Evolutionary conservation across 495 filamentous ascomycete species (phyloP), one percentile per base, ranked within the genome.

Genomic region (Eremomyces bilateralis): DNA sequence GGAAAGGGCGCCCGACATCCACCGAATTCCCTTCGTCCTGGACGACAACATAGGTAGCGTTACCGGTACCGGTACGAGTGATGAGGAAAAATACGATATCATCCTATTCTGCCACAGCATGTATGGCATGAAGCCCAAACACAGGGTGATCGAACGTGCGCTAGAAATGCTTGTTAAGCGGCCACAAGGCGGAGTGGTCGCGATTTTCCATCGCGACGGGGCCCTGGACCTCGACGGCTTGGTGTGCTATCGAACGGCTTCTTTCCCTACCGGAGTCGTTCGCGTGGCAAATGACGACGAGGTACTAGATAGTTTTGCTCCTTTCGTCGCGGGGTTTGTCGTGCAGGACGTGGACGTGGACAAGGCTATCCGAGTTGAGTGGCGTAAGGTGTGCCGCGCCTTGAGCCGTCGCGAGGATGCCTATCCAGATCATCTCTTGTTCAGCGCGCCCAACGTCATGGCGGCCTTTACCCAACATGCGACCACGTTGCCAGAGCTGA

Each of bases 21-120:
- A 45, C 52, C 60, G 40, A 47, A 45, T 33, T 21, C 58, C 61
- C 40, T 71, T 71, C 46, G 39, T 19, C 44, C 38, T 53, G 31
- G 31, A 59, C 33, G 37, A 40, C 21, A 42, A 48, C 37, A 47
- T 29, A 42, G 40, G 15, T 31, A 51, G 46, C 36, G 45, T 33
- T 42, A 44, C 49, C 30, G 36, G 44, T 39, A 47, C 33, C 34
- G 33, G 37, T 30, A 48, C 41, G 36, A 49, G 36, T 17, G 39
- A 49, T 39, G 48, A 51, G 37, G 47, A 59, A 38, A 63, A 56
- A 43, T 72, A 56, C 49, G 60, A 76, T 46, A 37, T 71, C 42
- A 50, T 76, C 37, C 47, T 73, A 34, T 69, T 73, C 50, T 72
- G 65, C 47, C 69, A 73, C 52, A 69, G 68, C 53, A 64, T 72